Conservation (phyloP, 2,329 filamentous ascomycete genomes). For the Saccharata proteae region DNA sequence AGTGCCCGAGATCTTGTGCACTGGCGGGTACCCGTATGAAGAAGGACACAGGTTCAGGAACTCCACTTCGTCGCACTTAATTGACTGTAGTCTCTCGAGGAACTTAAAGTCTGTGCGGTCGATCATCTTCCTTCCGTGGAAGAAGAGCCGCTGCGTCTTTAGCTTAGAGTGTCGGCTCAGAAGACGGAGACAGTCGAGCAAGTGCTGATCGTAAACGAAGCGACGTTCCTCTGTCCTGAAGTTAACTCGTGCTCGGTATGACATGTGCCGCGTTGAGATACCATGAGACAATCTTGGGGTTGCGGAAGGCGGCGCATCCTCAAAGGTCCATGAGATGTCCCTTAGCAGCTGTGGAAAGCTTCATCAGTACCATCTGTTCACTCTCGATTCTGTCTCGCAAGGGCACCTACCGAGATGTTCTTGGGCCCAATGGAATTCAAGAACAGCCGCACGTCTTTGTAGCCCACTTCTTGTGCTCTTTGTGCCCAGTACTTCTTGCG, state of each 20-base stretch:
- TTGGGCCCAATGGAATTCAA: slow-evolving; percentile 35
- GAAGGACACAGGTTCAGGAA: too few species aligned
- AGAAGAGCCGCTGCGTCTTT: slow-evolving; percentile 29
- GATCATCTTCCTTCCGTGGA: slow-evolving; percentile 28
- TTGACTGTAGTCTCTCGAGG: slow-evolving; percentile 29
- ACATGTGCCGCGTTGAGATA: not conserved
- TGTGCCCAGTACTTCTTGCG: slow-evolving; percentile 30
- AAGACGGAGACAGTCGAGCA: slow-evolving; percentile 33
- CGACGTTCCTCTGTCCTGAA: slow-evolving; percentile 35
- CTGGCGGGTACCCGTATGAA: too few species aligned
- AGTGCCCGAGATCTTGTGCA: too few species aligned
- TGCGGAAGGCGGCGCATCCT: slow-evolving; percentile 31
- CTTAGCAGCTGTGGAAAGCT: slow-evolving; percentile 28
- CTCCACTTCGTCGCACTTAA: slow-evolving; percentile 33
- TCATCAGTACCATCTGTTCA: too few species aligned
- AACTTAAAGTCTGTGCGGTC: slow-evolving; percentile 28
- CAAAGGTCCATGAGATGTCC: slow-evolving; percentile 31
- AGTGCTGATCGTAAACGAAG: slow-evolving; percentile 35
- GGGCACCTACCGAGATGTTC: slow-evolving; percentile 23
- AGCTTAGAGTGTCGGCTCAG: slow-evolving; percentile 30
- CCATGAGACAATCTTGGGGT: slow-evolving; percentile 23
- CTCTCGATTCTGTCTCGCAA: not conserved
- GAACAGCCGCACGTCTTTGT: slow-evolving; percentile 32
- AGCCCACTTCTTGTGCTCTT: slow-evolving; percentile 35
- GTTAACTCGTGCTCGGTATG: too few species aligned